Conservation (phyloP, 75 land plant species). For the Larix kaempferi region DNA sequence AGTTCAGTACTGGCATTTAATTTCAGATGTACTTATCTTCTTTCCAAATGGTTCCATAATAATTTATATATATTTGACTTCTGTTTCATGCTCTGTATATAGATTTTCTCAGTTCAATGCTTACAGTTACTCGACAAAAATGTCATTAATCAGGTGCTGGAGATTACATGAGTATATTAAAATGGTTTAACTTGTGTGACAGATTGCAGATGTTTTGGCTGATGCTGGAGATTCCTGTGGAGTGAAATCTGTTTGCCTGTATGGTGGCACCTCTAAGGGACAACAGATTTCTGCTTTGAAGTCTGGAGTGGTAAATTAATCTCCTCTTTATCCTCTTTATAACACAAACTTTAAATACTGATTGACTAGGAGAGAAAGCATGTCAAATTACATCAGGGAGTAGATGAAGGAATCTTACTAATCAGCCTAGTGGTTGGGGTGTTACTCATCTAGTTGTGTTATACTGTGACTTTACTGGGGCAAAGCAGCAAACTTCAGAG, state of each 20-base stretch:
- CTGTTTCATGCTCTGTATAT: not conserved
- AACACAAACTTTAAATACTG: not conserved
- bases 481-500: not conserved
- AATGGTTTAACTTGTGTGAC: slow-evolving; percentile 15
- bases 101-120: not conserved
- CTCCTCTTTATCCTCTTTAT: not conserved
- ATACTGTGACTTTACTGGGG: not conserved
- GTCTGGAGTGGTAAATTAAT: slow-evolving; percentile 71
- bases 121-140: not conserved
- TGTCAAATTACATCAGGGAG: not conserved
- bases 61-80: slow-evolving; percentile 19
- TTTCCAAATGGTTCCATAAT: not conserved
- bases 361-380: not conserved
- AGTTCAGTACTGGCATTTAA: not conserved
- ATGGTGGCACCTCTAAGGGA: slow-evolving; percentile 93
- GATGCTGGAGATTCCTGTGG: slow-evolving; percentile 82
- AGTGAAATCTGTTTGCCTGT: slow-evolving; percentile 69
- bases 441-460: slow-evolving; percentile 3
- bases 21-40: not conserved
- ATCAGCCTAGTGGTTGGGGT: slow-evolving; percentile 6
- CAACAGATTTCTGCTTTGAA: slow-evolving; percentile 73
- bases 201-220: slow-evolving; percentile 81
- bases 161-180: not conserved
- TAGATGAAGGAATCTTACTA: not conserved
- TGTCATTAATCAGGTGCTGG: not conserved